phyloP scores from a whole-genome alignment of 179 eudicot genomes.

The Camellia oleifera region DNA sequence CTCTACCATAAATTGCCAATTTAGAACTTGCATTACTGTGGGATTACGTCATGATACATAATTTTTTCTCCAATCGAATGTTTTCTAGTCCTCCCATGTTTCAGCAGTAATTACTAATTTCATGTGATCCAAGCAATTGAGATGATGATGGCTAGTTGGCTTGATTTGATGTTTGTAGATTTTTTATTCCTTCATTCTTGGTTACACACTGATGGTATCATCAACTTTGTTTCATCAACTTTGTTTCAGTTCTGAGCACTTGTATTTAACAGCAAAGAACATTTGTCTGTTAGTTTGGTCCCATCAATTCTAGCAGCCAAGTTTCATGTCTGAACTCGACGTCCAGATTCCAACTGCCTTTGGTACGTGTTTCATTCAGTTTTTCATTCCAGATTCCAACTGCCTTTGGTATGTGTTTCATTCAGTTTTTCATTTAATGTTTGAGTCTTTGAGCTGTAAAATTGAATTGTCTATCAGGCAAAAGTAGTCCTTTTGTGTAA shows the following conservation, averaged over 20 bases:
- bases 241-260: not conserved
- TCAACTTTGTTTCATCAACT: not conserved
- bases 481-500: not conserved
- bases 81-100: too few species aligned
- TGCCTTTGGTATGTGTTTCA: constrained; percentile 22
- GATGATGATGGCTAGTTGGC: not conserved
- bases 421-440: not conserved
- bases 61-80: too few species aligned
- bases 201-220: not conserved
- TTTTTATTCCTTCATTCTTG: not conserved
- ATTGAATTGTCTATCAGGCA: not conserved
- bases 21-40: too few species aligned
- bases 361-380: constrained; percentile 16
- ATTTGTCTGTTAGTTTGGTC: constrained; percentile 10
- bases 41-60: too few species aligned
- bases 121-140: not conserved
- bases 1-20: too few species aligned
- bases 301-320: constrained; percentile 20
- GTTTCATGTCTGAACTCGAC: constrained; percentile 43
- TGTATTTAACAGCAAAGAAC: not conserved
- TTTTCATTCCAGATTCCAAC: constrained; percentile 24
- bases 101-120: too few species aligned
- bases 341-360: constrained; percentile 32
- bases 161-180: not conserved
- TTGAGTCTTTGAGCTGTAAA: not conserved